These are phyloP conservation scores for Aspergillus udagawae DNA, from an alignment of 2,329 filamentous ascomycete species.

Conservation along the genomic window DNA sequence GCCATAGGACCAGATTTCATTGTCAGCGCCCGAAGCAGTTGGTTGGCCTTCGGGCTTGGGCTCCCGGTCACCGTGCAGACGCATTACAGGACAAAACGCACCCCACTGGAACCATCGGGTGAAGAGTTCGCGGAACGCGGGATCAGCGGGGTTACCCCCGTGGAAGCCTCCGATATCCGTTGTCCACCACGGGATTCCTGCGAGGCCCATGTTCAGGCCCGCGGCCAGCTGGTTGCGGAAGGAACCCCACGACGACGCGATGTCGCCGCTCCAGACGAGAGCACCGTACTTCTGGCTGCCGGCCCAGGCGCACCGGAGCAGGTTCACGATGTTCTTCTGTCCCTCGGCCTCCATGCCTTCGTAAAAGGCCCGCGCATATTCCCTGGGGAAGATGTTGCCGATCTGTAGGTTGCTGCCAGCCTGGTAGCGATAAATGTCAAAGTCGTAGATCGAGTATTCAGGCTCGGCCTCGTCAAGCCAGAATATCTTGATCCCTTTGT, in stretches of 20 bases:
- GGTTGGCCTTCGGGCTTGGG: conserved; percentile 42
- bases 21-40: conserved; percentile 24
- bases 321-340: conserved; percentile 56
- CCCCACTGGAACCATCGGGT: conserved; percentile 69
- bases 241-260: conserved; percentile 60
- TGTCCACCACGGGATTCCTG: conserved; percentile 65
- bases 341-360: conserved; percentile 54
- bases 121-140: conserved; percentile 59
- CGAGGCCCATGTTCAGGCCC: conserved; percentile 62
- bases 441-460: conserved; percentile 62
- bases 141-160: conserved; percentile 56
- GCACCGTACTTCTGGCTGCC: conserved; percentile 62
- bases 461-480: conserved; percentile 69
- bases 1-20: conserved; percentile 65
- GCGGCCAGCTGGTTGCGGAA: conserved; percentile 59
- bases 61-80: conserved; percentile 63
- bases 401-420: conserved; percentile 51
- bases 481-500: conserved; percentile 60
- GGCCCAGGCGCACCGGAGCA: conserved; percentile 55
- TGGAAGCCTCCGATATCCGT: conserved; percentile 70
- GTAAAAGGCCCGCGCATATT: conserved; percentile 58
- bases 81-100: conserved; percentile 63
- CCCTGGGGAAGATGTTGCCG: conserved; percentile 58
- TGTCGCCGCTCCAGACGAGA: conserved; percentile 65
- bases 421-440: conserved; percentile 62